Evolutionary conservation across 2,329 filamentous ascomycete species (phyloP).

Genomic region (Malbranchea cinnamomea): DNA sequence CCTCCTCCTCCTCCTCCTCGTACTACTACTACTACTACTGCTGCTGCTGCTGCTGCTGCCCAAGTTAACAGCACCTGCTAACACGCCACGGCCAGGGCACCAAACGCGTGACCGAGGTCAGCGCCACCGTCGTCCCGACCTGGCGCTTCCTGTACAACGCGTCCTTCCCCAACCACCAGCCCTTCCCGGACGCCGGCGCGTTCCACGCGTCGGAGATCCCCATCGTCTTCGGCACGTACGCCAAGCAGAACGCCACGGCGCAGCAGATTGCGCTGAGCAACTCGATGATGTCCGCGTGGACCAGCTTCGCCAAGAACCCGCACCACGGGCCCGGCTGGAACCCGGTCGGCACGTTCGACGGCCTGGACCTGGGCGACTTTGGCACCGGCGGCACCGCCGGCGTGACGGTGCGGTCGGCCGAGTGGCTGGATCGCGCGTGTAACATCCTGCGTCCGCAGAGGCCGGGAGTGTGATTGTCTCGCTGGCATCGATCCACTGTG

Average conservation of each 20-base stretch:
- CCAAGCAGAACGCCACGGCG: constrained; percentile 13
- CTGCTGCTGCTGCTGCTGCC: no score
- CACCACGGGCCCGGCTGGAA: constrained; percentile 22
- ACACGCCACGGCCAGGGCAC: neutral
- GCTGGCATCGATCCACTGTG: no score
- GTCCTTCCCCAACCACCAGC: constrained; percentile 18
- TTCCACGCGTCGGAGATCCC: constrained; percentile 22
- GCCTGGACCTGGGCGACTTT: neutral
- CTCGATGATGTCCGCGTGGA: constrained; percentile 20
- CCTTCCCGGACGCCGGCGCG: constrained; percentile 16
- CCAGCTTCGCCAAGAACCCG: constrained; percentile 23
- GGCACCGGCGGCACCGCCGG: neutral
- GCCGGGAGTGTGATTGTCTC: no score
- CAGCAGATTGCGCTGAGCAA: constrained; percentile 18
- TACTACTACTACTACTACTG: neutral
- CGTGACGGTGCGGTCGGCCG: neutral
- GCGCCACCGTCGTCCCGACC: constrained; percentile 6
- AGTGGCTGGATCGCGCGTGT: neutral
- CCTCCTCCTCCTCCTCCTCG: neutral
- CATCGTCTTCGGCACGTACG: constrained; percentile 22
- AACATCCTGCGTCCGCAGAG: no score
- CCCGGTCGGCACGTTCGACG: constrained; percentile 1
- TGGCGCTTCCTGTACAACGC: constrained; percentile 27
- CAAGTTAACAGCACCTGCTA: no score
- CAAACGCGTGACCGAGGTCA: neutral